Evolutionary conservation across 192 early-diverging fungal species (phyloP).

Genomic region (Piromyces finnis): DNA sequence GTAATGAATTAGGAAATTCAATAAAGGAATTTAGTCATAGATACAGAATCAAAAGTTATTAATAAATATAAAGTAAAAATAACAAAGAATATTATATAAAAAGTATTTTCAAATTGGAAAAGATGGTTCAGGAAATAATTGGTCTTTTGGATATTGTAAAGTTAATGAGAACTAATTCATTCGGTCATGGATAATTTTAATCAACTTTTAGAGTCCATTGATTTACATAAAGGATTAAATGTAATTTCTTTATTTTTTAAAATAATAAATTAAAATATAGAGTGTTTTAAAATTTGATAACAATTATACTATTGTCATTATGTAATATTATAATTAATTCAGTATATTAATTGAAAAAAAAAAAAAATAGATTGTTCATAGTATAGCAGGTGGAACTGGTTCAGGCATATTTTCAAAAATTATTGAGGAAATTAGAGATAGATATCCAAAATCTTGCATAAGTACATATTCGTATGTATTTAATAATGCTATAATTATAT

Average conservation of each 20-base stretch:
- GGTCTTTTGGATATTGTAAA: not conserved
- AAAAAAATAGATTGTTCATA: not conserved
- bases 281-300: too few species aligned
- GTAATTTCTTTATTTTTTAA: not conserved
- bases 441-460: not conserved
- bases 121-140: not conserved
- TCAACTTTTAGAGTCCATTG: not conserved
- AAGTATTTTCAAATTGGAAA: not conserved
- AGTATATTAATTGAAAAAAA: too few species aligned
- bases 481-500: too few species aligned
- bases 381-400: not conserved
- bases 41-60: not conserved
- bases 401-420: not conserved
- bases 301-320: too few species aligned
- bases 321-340: too few species aligned
- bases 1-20: not conserved
- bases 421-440: not conserved
- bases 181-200: not conserved
- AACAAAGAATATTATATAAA: not conserved
- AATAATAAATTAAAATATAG: too few species aligned
- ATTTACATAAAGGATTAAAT: not conserved
- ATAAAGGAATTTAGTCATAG: not conserved
- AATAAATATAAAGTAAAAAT: not conserved
- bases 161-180: not conserved
- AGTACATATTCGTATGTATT: not conserved